Base-by-base conservation (phyloP, 1,284 basidiomycete genomes). In the Cutaneotrichosporon curvatum region DNA sequence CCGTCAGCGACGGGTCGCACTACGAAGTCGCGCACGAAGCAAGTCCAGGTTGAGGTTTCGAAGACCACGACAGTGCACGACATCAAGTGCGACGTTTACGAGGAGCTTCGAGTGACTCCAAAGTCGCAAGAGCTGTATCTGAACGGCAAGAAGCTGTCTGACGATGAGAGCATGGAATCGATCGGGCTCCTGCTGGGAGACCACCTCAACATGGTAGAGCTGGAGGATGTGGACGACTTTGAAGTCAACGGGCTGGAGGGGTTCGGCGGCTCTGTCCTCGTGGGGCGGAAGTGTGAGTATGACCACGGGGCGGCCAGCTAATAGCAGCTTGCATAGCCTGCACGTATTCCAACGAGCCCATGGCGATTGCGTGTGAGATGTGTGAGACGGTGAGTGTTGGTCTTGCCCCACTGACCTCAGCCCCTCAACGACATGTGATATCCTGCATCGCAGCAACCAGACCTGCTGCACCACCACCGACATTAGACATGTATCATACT, bases 241-340 rank as follows among this genome's bases (percentile, higher is more conserved):
- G 40, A 42, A 11, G 51, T 41, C n/a, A 51, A 43, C 7, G 57
- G 54, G 36, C 43, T 47, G 0, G 62, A 62, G 43, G 64, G 67
- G 15, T 67, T 69, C 47, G 62, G 64, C 2, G 67, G 65, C 1
- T 65, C 67, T 12, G 64, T 60, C 1, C 47, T 69, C 16, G 43
- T 58, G 1, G 51, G 54, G 8, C 40, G 60, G 14, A 53, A 55
- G 9, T 51, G 61, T 63, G 42, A 55, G 60, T 51, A 37, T 9
- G 32, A 9, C 6, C 7, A 34, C 32, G 9, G 15, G 15, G n/a
- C n/a, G 8, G 32, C 25, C 25, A 34, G 28, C 32, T 34, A n/a
- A 34, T n/a, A 16, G 32, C 15, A 34, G 32, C 32, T 7, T 34
- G 32, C 16, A 15, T 16, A 7, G 32, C 32, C 8, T 34, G 32